phyloP scores from a whole-genome alignment of 495 filamentous ascomycete genomes.

The Xylaria palmicola region DNA sequence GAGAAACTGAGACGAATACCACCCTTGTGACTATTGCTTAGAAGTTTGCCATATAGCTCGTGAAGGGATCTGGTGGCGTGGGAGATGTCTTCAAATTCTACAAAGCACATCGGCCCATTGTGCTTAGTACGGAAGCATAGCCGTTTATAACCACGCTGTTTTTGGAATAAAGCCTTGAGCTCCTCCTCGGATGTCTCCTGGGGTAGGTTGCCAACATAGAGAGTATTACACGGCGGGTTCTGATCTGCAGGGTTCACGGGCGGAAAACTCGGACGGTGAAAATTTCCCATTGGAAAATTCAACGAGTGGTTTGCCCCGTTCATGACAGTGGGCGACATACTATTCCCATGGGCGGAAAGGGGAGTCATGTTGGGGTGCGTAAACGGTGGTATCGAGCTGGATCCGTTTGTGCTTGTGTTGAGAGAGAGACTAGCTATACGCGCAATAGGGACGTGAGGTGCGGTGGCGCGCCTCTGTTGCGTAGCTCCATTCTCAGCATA shows the following conservation, averaged over 20 bases:
- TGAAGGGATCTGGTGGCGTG: slow-evolving; percentile 92
- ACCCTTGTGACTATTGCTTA: slow-evolving; percentile 93
- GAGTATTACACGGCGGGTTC: slow-evolving; percentile 96
- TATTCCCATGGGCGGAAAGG: slow-evolving; percentile 50
- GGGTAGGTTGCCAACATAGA: slow-evolving; percentile 95
- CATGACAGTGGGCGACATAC: slow-evolving; percentile 61
- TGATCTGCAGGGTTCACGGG: slow-evolving; percentile 94
- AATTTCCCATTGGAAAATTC: slow-evolving; percentile 58
- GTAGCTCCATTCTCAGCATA: slow-evolving; percentile 76
- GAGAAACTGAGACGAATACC: slow-evolving; percentile 98
- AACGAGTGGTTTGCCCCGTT: slow-evolving; percentile 40
- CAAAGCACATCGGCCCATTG: slow-evolving; percentile 98
- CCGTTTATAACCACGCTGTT: slow-evolving; percentile 92
- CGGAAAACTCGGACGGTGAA: slow-evolving; percentile 67
- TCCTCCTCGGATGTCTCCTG: slow-evolving; percentile 95
- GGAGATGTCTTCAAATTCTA: slow-evolving; percentile 94
- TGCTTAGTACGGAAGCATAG: slow-evolving; percentile 97
- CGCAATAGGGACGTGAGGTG: slow-evolving; percentile 68
- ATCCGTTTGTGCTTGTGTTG: slow-evolving; percentile 48
- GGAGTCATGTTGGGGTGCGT: slow-evolving; percentile 44
- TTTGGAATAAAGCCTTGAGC: slow-evolving; percentile 90
- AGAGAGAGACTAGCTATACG: slow-evolving; percentile 71
- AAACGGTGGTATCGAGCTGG: slow-evolving; percentile 54
- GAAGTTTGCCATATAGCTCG: slow-evolving; percentile 82
- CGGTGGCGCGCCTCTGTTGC: slow-evolving; percentile 66